Percentiles rank a stretch among this genome's conserved stretches.
Evolutionary conservation across 75 land plant genomes (phyloP).

Genomic region (Pinus taeda): DNA sequence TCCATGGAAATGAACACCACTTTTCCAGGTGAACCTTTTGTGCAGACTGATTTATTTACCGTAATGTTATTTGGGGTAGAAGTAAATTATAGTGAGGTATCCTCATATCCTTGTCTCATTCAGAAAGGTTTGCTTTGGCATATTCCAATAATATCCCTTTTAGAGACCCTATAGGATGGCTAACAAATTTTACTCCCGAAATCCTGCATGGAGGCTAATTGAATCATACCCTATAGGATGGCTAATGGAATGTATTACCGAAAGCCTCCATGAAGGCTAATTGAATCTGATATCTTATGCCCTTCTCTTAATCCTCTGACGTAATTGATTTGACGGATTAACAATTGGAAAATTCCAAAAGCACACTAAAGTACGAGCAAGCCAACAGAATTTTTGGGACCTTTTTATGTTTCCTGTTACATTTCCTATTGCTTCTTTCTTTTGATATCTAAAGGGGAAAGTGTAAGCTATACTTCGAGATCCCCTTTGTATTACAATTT

Average conservation of each 20-base stretch:
- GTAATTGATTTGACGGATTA: neutral
- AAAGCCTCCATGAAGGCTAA: neutral
- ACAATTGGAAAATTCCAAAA: neutral
- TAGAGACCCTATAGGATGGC: neutral
- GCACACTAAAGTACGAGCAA: neutral
- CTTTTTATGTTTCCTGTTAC: neutral
- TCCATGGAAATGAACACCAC: neutral
- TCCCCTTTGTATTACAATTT: neutral
- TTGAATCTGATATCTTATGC: neutral
- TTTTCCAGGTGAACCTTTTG: neutral
- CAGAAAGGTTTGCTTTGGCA: neutral
- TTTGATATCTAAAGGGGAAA: neutral
- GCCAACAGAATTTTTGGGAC: neutral
- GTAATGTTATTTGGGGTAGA: neutral
- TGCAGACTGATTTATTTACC: neutral
- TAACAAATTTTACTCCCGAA: neutral
- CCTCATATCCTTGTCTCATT: neutral
- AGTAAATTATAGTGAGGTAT: neutral
- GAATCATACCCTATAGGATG: neutral
- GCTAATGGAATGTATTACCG: neutral
- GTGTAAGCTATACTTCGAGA: neutral
- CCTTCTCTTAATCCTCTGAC: neutral
- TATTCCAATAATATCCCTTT: neutral
- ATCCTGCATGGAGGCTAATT: neutral
- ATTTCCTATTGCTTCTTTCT: neutral